phyloP scores from a whole-genome alignment of 208 protist genomes.

The Trichomonas gallinae region DNA sequence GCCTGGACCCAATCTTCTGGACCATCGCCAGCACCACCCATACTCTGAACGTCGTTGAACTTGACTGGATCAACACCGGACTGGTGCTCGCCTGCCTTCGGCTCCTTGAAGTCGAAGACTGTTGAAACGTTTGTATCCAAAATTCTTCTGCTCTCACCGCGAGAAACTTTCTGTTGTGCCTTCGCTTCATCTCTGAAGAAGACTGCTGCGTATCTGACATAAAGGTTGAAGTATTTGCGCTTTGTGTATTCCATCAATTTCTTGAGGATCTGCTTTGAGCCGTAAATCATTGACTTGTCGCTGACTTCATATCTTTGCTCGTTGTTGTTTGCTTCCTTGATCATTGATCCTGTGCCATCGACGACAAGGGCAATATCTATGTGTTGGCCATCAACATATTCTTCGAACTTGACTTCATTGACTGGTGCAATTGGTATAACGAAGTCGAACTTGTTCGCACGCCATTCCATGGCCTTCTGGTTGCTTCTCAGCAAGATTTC shows the following conservation, averaged over 20 bases:
- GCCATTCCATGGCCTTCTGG: neutral
- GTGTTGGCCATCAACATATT: neutral
- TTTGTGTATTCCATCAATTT: neutral
- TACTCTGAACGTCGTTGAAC: neutral
- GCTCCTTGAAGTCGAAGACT: neutral
- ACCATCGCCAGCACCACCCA: neutral
- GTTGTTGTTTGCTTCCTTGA: neutral
- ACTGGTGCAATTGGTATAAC: neutral
- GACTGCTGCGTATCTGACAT: neutral
- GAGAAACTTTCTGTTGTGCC: neutral
- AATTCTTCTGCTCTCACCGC: too few relatives aligned
- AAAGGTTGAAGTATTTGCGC: neutral
- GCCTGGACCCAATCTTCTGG: neutral
- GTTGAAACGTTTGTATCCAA: neutral
- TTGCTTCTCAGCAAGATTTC: neutral
- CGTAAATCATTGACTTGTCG: neutral
- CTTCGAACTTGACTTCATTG: neutral
- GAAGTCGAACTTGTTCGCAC: neutral
- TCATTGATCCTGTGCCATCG: slow-evolving; percentile 14
- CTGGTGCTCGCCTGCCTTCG: neutral
- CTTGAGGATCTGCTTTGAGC: neutral
- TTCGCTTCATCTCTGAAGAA: neutral
- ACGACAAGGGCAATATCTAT: neutral
- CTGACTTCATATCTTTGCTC: neutral
- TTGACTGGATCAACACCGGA: neutral